Evolutionary conservation across 108 stramenopile genomes (phyloP).

Genomic region (Pelagomonas calceolata): DNA sequence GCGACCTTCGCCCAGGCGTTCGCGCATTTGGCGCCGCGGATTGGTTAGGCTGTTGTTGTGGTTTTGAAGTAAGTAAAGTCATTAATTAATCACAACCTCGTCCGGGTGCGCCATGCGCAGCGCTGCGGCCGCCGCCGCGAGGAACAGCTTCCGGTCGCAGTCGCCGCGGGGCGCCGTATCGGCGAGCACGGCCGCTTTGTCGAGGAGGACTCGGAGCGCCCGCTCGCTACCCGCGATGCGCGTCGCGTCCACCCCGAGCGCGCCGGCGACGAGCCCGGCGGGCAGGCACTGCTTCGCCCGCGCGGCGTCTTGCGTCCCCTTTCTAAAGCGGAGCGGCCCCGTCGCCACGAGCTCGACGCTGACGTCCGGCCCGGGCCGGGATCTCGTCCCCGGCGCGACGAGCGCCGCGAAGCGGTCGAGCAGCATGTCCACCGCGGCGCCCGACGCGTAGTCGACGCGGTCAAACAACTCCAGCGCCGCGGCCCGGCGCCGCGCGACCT

Average conservation of each 20-base stretch:
- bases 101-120: no score
- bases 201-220: neutral
- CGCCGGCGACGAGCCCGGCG: neutral
- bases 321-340: no score
- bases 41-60: no score
- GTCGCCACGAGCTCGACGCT: no score
- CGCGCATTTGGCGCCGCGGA: neutral
- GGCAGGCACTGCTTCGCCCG: neutral
- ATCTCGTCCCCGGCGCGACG: no score
- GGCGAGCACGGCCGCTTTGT: neutral
- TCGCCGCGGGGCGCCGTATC: no score
- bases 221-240: neutral
- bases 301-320: no score
- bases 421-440: neutral
- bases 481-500: neutral
- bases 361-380: no score
- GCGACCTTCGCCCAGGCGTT: conserved; percentile 5
- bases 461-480: neutral
- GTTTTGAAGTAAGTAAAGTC: no score
- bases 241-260: neutral
- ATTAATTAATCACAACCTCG: no score
- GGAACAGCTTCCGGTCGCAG: no score
- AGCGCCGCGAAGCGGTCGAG: neutral
- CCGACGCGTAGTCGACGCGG: neutral
- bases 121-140: no score